phyloP scores from a whole-genome alignment of 169 alveolate species.

The Eimeria tenella region DNA sequence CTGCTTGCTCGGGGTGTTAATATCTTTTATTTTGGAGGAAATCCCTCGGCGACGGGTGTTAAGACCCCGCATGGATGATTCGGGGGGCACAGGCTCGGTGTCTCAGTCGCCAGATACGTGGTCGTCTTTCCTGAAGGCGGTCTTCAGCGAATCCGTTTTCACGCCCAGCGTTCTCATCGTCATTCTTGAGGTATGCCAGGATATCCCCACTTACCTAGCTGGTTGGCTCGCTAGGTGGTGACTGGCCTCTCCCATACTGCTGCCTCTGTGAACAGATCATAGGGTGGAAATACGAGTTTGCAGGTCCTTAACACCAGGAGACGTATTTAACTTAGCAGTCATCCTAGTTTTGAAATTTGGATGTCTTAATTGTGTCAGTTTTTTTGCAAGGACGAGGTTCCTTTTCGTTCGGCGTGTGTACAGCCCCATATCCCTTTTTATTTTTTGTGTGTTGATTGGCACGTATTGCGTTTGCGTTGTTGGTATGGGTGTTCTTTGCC shows the following conservation, averaged over 20 bases:
- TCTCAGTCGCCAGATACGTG: constrained; percentile 30
- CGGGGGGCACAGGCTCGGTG: constrained; percentile 75
- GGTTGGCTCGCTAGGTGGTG: background rate
- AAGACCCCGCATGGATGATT: constrained; percentile 35
- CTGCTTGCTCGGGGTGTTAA: constrained; percentile 84
- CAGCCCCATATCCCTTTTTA: no score
- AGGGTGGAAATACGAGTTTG: no score
- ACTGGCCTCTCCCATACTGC: no score
- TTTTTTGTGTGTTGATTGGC: background rate
- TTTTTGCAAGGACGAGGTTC: no score
- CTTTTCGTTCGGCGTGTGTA: background rate
- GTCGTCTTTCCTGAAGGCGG: constrained; percentile 54
- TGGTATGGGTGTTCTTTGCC: background rate
- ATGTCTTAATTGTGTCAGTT: no score
- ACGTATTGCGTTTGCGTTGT: background rate
- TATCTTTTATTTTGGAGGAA: constrained; percentile 88
- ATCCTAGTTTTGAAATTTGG: no score
- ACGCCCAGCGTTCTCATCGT: constrained; percentile 77
- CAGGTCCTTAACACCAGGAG: no score
- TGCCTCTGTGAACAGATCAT: no score
- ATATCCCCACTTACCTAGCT: background rate
- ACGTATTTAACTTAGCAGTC: no score
- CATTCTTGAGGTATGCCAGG: constrained; percentile 68
- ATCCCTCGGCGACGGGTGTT: constrained; percentile 83
- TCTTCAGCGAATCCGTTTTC: constrained; percentile 70